A percentile compares a stretch with the other conserved stretches of the same genome.
Conservation (phyloP, 345 rosid genomes). For the Pistacia vera region DNA sequence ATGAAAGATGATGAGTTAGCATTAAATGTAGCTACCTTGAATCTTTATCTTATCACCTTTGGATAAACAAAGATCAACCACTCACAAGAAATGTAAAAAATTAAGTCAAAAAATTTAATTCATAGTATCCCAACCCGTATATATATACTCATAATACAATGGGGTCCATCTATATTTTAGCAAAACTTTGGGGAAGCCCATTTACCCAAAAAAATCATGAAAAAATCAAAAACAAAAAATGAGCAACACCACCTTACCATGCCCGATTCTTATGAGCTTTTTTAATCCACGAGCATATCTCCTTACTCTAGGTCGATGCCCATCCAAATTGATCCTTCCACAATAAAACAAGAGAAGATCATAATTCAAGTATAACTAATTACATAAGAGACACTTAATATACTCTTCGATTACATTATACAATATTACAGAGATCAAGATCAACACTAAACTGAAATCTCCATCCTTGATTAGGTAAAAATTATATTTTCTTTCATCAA, state of each 20-base stretch:
- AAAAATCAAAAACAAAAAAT: neutral
- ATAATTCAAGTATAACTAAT: neutral
- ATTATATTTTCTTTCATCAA: neutral
- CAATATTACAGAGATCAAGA: neutral
- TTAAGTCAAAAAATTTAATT: neutral
- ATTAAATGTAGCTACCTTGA: no score
- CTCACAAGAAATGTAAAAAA: neutral
- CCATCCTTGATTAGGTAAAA: neutral
- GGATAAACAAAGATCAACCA: no score
- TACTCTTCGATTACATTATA: neutral
- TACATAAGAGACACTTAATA: neutral
- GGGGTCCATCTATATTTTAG: neutral
- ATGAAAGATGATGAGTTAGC: no score
- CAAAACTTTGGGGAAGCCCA: neutral
- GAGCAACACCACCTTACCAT: constrained; percentile 53
- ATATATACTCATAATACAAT: no score
- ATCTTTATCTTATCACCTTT: no score
- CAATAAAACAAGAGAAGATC: constrained; percentile 22
- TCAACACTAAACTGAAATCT: neutral
- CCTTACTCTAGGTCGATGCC: constrained; percentile 89
- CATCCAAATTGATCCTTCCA: constrained; percentile 80
- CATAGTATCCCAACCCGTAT: no score
- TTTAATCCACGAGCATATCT: constrained; percentile 79
- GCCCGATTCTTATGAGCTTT: constrained; percentile 86
- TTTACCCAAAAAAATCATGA: neutral